A percentile compares a stretch with the other conserved stretches of the same genome.
Conservation (phyloP, 2,329 filamentous ascomycete species). For the Xylariaceae sp. region DNA sequence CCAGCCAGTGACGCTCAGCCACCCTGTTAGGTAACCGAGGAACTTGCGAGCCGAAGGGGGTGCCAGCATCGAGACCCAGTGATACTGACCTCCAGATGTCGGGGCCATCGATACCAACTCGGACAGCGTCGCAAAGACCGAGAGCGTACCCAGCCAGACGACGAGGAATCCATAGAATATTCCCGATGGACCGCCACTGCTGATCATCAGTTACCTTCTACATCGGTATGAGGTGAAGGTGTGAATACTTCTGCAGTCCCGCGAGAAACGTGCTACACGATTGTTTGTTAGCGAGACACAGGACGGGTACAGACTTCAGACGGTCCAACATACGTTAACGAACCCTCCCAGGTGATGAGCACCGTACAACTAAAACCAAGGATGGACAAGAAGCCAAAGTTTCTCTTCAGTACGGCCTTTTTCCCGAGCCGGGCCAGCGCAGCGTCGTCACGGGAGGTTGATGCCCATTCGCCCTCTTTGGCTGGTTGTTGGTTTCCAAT, state of each 20-base stretch:
- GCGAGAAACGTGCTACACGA: slow-evolving; percentile 16
- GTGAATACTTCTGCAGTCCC: slow-evolving; percentile 19
- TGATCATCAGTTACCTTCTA: slow-evolving; percentile 2
- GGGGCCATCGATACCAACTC: slow-evolving; percentile 42
- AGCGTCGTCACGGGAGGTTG: slow-evolving; percentile 12
- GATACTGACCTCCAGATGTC: slow-evolving; percentile 24
- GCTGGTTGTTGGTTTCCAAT: slow-evolving; percentile 5
- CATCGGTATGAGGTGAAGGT: background rate
- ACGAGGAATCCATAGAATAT: slow-evolving; percentile 48
- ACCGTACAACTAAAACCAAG: slow-evolving; percentile 27
- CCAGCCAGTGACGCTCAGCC: slow-evolving; percentile 23
- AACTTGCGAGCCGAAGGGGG: slow-evolving; percentile 19
- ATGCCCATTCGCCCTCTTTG: slow-evolving; percentile 2
- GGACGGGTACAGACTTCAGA: background rate
- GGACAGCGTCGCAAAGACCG: slow-evolving; percentile 40
- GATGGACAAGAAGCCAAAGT: slow-evolving; percentile 25
- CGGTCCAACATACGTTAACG: slow-evolving; percentile 18
- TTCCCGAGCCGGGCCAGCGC: slow-evolving; percentile 20
- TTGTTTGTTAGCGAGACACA: background rate
- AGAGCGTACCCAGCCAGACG: slow-evolving; percentile 45
- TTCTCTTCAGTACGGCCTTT: slow-evolving; percentile 22
- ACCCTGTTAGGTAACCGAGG: slow-evolving; percentile 23
- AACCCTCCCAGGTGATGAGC: slow-evolving; percentile 26
- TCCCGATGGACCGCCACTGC: slow-evolving; percentile 36
- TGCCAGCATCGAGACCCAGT: slow-evolving; percentile 28